Base-by-base conservation (phyloP, 75 land plant genomes). In the Azolla pinnata region DNA sequence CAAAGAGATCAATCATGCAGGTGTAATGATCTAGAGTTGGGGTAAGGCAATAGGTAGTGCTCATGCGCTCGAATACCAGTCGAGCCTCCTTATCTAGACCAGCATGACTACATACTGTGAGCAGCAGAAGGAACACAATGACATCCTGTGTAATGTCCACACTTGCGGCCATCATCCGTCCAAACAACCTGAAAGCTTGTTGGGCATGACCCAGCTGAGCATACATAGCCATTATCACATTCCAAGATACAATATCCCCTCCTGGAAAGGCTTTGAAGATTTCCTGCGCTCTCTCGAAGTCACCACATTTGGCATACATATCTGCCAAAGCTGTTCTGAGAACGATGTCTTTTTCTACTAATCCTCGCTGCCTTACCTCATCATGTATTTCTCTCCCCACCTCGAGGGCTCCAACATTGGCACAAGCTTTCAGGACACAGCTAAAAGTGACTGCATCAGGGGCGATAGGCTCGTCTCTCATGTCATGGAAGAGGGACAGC, bases 381-480 rank as follows among this genome's bases (percentile, higher is more conserved):
- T 33, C 52, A 29, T 73, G 77, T 52, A 73, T 23, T 1, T 29
- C 29, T 68, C 31, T 59, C 23, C 71, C 66, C 9, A 34, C 20
- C 45, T 31, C 32, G 21, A 55, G 14, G 33, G 62, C 35, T 49
- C 63, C 58, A 12, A 60, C 38, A 18, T 49, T 33, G 20, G 53
- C 44, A n/a, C 72, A 74, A 16, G 71, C 61, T 38, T 57, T 46
- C 28, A 74, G 49, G 17, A 40, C 49, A 19, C 57, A 56, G 24
- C 53, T 33, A 23, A 74, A 35, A 42, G 71, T 74, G 46, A 52
- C 19, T 1, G 49, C 16, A 23, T 67, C 54, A 10, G 70, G 57
- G 17, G n/a, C 27, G 19, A 44, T 42, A 0, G 33, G 32, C 10
- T 52, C 31, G 8, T 21, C 24, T 32, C 35, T 23, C 69, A 47